Percentiles rank a stretch among this genome's conserved stretches.
phyloP scores from a whole-genome alignment of 2,329 filamentous ascomycete genomes.

The Trichoderma breve region DNA sequence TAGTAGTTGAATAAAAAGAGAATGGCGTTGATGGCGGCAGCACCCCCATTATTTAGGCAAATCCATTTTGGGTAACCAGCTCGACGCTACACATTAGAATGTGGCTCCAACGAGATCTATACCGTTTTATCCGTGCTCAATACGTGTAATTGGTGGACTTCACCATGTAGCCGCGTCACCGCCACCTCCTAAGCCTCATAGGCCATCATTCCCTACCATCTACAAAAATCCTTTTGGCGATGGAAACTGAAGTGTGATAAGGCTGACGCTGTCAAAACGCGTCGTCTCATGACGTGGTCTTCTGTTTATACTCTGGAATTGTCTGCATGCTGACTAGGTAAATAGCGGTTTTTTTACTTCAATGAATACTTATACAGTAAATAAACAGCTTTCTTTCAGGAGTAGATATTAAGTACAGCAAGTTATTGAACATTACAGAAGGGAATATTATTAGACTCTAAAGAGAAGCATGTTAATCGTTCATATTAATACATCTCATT shows the following conservation, averaged over 20 bases:
- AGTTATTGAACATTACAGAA: neutral
- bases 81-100: neutral
- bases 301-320: neutral
- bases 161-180: neutral
- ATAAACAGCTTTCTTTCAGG: too few relatives aligned
- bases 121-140: neutral
- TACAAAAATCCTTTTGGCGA: neutral
- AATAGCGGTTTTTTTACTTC: neutral
- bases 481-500: neutral
- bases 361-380: too few relatives aligned
- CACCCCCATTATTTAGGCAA: neutral
- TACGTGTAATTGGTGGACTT: neutral
- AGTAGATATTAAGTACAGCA: neutral
- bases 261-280: neutral
- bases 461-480: neutral
- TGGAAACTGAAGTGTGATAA: neutral
- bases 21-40: neutral
- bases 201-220: neutral
- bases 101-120: neutral
- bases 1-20: neutral
- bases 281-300: neutral
- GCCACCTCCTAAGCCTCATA: neutral
- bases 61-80: neutral
- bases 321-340: neutral
- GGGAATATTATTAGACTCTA: neutral